phyloP scores from a whole-genome alignment of 2,329 filamentous ascomycete genomes.

The Stenocarpella maydis region DNA sequence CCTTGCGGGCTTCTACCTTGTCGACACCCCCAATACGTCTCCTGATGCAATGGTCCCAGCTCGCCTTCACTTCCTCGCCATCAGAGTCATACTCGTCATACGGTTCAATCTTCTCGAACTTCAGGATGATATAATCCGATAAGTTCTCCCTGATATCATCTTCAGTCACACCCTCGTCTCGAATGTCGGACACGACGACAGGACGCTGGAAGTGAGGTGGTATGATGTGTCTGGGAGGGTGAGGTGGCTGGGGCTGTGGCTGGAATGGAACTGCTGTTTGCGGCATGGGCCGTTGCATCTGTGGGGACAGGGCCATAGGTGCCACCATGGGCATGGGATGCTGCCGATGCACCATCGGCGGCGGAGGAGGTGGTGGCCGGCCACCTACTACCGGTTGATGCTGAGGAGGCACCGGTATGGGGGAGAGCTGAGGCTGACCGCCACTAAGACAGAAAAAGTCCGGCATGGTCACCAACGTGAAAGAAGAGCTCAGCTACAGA shows the following conservation, averaged over 20 bases:
- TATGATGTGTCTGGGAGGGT: slow-evolving; percentile 25
- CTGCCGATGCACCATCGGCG: slow-evolving; percentile 17
- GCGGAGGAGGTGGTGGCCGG: background rate
- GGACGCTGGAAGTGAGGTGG: slow-evolving; percentile 24
- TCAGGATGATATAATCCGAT: slow-evolving; percentile 51
- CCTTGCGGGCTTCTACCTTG: slow-evolving; percentile 47
- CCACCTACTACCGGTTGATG: slow-evolving; percentile 7
- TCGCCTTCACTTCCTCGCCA: slow-evolving; percentile 45
- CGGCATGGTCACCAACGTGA: slow-evolving; percentile 16
- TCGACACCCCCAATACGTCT: slow-evolving; percentile 48
- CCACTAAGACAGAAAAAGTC: background rate
- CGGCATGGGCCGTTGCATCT: slow-evolving; percentile 20
- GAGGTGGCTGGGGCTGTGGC: slow-evolving; percentile 26
- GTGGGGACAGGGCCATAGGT: slow-evolving; percentile 6
- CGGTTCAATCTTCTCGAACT: slow-evolving; percentile 50
- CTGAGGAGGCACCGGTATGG: slow-evolving; percentile 3
- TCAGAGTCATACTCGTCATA: slow-evolving; percentile 48
- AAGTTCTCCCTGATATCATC: slow-evolving; percentile 49
- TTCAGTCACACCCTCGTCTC: slow-evolving; percentile 47
- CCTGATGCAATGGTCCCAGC: slow-evolving; percentile 51
- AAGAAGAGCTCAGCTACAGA: background rate
- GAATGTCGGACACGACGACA: slow-evolving; percentile 48
- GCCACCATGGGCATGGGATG: slow-evolving; percentile 3
- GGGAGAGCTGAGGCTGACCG: slow-evolving; percentile 10
- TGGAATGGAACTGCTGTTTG: background rate